Evolutionary conservation across 2,329 filamentous ascomycete genomes (phyloP).

Genomic region (Diaporthe sp.): DNA sequence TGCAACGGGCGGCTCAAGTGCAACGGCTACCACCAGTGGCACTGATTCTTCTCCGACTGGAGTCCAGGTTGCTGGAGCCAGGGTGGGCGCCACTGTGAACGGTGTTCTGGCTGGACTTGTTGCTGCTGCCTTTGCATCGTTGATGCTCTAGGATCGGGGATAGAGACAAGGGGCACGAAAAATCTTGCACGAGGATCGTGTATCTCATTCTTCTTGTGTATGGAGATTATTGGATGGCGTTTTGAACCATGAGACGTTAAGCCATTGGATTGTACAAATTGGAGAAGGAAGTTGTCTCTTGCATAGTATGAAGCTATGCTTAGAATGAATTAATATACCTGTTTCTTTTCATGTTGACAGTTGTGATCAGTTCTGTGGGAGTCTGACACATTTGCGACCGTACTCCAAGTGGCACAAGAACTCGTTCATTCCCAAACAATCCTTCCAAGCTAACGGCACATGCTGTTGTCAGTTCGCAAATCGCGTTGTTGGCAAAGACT

Average conservation of each 20-base stretch:
- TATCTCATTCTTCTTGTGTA: background rate
- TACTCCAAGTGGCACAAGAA: too few relatives aligned
- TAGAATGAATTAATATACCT: background rate
- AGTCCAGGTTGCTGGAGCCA: slow-evolving; percentile 4
- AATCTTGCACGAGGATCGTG: too few relatives aligned
- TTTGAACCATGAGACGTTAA: background rate
- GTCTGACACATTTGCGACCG: too few relatives aligned
- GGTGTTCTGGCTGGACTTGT: background rate
- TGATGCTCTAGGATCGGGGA: background rate
- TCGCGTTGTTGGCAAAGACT: too few relatives aligned
- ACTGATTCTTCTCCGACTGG: background rate
- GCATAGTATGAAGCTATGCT: background rate
- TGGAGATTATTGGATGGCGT: background rate
- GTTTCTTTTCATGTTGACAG: background rate
- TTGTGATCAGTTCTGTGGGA: too few relatives aligned
- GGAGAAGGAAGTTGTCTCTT: background rate
- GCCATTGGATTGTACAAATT: background rate
- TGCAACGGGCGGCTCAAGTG: background rate
- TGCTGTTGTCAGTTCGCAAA: too few relatives aligned
- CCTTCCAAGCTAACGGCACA: too few relatives aligned
- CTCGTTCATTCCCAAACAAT: too few relatives aligned
- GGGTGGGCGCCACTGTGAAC: background rate
- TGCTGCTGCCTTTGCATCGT: background rate
- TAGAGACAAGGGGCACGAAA: too few relatives aligned
- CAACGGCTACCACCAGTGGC: background rate